phyloP scores from a whole-genome alignment of 208 protist genomes.

The Acanthamoeba castellanii region DNA sequence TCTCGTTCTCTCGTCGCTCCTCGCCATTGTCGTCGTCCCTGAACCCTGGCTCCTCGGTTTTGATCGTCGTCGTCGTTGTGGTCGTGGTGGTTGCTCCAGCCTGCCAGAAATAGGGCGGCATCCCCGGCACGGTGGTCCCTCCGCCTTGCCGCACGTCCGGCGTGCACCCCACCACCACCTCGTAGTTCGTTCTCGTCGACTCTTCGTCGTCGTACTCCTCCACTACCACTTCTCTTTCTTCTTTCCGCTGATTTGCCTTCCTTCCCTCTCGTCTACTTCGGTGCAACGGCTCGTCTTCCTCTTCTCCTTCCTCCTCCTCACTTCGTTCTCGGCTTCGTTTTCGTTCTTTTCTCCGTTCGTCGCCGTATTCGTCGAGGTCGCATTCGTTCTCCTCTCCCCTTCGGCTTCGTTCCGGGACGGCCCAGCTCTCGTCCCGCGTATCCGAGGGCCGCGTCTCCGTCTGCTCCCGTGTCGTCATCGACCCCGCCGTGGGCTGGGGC shows the following conservation, averaged over 20 bases:
- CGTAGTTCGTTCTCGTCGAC: not conserved
- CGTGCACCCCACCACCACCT: slow-evolving; percentile 7
- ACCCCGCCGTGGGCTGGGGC: not conserved
- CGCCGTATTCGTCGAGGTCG: not conserved
- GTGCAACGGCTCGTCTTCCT: not conserved
- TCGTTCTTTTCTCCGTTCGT: no score
- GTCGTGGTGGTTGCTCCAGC: not conserved
- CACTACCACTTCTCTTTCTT: not conserved
- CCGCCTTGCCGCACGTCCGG: not conserved
- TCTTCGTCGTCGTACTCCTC: not conserved
- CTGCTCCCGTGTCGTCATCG: not conserved
- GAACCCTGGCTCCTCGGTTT: no score
- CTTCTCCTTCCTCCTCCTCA: not conserved
- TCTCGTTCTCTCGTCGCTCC: not conserved
- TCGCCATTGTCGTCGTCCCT: no score
- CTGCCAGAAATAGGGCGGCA: not conserved
- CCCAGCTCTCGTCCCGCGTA: no score
- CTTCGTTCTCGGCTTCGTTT: not conserved
- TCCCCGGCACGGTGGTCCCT: not conserved
- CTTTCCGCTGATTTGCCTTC: no score
- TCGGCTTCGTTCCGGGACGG: no score
- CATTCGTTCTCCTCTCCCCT: no score
- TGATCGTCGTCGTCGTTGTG: not conserved
- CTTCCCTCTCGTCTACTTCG: no score
- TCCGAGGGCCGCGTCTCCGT: no score